These are phyloP conservation scores for Tricholoma hemisulphureum DNA, from an alignment of 768 basidiomycete genomes.

Conservation along the genomic window DNA sequence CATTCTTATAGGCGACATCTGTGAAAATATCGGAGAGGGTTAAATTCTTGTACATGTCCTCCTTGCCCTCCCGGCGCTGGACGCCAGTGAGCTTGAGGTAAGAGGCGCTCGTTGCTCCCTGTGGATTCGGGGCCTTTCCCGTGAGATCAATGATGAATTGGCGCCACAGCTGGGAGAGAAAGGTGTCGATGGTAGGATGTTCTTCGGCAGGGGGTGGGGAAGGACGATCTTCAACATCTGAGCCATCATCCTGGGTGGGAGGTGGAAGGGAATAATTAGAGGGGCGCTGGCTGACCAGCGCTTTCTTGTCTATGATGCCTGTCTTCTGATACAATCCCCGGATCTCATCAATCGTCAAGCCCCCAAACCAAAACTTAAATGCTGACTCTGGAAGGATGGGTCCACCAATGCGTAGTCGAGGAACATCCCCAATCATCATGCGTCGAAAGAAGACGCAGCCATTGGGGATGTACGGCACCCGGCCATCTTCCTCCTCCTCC, in stretches of 20 bases:
- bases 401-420: neutral
- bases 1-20: neutral
- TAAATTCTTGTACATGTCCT: constrained; percentile 12
- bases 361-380: neutral
- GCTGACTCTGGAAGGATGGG: neutral
- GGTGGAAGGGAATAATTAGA: neutral
- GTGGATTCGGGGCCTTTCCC: constrained; percentile 16
- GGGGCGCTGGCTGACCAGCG: no score
- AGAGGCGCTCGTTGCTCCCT: constrained; percentile 2
- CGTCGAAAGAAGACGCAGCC: no score
- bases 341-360: neutral
- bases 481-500: no score
- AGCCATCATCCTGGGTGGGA: constrained; percentile 10
- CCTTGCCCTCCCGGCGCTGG: constrained; percentile 3
- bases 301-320: neutral
- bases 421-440: no score
- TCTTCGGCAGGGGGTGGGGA: neutral
- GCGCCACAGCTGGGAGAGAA: constrained; percentile 17
- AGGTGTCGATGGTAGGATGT: constrained; percentile 4
- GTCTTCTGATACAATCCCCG: neutral
- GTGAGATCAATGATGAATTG: constrained; percentile 24
- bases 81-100: constrained; percentile 13
- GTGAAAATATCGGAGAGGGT: constrained; percentile 7
- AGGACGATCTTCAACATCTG: constrained; percentile 11
- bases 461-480: no score